A percentile compares a stretch with the other conserved stretches of the same genome.
phyloP scores from a whole-genome alignment of 2,329 filamentous ascomycete species.

The Epichloe aotearoae region DNA sequence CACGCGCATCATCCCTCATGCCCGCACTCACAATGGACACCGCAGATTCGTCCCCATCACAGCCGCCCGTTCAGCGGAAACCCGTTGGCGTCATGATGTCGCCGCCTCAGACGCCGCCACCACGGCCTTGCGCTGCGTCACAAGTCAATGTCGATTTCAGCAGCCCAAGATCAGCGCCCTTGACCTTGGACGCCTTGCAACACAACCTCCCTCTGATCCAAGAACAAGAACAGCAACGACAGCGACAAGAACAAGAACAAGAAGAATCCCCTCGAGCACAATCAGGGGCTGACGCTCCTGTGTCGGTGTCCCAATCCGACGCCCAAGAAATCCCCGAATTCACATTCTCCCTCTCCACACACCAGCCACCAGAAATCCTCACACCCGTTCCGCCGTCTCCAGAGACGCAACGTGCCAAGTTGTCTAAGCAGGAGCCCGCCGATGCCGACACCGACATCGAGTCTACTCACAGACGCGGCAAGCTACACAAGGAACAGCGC shows the following conservation, averaged over 20 bases:
- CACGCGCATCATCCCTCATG: slow-evolving; percentile 23
- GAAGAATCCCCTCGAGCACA: neutral
- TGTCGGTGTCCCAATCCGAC: slow-evolving; percentile 7
- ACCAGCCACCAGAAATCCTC: slow-evolving; percentile 15
- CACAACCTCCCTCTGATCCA: neutral
- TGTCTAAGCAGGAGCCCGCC: slow-evolving; percentile 11
- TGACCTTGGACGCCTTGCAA: slow-evolving; percentile 4
- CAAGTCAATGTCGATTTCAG: slow-evolving; percentile 6
- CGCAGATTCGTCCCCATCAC: slow-evolving; percentile 13
- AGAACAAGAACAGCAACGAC: neutral
- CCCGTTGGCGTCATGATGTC: slow-evolving; percentile 8
- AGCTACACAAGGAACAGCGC: slow-evolving; percentile 19
- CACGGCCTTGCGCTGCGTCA: slow-evolving; percentile 5
- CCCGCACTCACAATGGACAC: slow-evolving; percentile 24
- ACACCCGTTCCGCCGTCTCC: slow-evolving; percentile 18
- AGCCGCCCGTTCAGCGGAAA: slow-evolving; percentile 13
- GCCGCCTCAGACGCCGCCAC: slow-evolving; percentile 10
- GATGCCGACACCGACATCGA: slow-evolving; percentile 5
- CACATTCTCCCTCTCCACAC: slow-evolving; percentile 8
- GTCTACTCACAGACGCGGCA: slow-evolving; percentile 10
- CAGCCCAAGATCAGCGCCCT: neutral
- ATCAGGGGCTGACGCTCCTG: neutral
- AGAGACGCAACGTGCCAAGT: slow-evolving; percentile 11
- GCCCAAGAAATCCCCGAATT: slow-evolving; percentile 11
- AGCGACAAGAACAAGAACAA: neutral